Evolutionary conservation across 2,329 filamentous ascomycete species (phyloP), one percentile per base, ranked within the genome.

Genomic region (Neurospora sp.): DNA sequence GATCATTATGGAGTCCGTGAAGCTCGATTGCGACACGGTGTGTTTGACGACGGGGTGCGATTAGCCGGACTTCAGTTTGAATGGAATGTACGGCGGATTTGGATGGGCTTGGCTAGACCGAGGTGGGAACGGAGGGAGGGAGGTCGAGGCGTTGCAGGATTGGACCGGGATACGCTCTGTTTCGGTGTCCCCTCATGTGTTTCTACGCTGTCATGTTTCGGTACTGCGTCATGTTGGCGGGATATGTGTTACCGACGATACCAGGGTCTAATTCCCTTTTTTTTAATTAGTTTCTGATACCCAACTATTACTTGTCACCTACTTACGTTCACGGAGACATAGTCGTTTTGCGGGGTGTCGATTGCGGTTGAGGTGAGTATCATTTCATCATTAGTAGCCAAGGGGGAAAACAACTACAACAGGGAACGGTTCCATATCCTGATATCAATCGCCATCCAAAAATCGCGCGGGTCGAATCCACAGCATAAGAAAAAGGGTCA

Each of bases 221-320:
- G 38, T 46, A 52, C 43, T 52, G 67, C 68, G 66, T 36, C 68
- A 67, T 71, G 69, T 52, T 41, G 19, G 37, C 39, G 67, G 33
- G 15, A 66, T 69, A 69, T 66, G 72, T 73, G 73, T 72, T 72
- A 69, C 68, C 70, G 69, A 72, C 67, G 72, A 73, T 74, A 71
- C 72, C 70, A 71, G 66, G 28, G 68, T 36, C 67, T 66, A 38
- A 23, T 38, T 67, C 52, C 52, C 52, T 72, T 74, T 70, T 74
- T 70, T 57, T 72, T 71, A 69, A 23, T 68, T 70, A 68, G 66
- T 66, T 39, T 43, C 38, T 68, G 67, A 33, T 70, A 62, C 52
- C 52, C 52, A 33, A 62, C 52, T 62, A 62, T 62, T 62, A 62
- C 52, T 62, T 62, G 52, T 62, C 52, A 62, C 52, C 52, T 62